Conservation (phyloP, 306 rosid genomes). For the Hippophae tibetana region DNA sequence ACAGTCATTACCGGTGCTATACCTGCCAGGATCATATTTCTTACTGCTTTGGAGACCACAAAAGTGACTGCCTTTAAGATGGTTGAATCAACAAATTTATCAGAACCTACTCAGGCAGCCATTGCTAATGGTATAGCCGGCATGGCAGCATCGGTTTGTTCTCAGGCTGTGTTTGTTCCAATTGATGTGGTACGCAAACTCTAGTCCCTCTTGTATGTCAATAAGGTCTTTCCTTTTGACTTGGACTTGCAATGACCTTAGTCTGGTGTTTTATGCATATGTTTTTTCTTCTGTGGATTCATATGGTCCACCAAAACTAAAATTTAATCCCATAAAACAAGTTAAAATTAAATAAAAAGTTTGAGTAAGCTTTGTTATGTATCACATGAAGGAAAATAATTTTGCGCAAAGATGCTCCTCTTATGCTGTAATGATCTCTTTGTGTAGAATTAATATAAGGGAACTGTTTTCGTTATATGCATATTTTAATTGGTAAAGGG, state of each 20-base stretch:
- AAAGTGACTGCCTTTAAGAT: conserved; percentile 61
- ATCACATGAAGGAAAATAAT: too few species aligned
- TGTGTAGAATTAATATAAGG: too few species aligned
- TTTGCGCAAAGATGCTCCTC: too few species aligned
- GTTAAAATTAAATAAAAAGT: too few species aligned
- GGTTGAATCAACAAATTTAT: conserved; percentile 55
- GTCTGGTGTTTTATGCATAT: too few species aligned
- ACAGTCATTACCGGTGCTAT: conserved; percentile 73
- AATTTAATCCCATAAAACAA: too few species aligned
- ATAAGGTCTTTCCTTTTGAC: neutral
- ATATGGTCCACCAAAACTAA: too few species aligned
- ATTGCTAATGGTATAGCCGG: conserved; percentile 82
- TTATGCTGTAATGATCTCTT: too few species aligned
- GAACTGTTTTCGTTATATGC: conserved; percentile 1
- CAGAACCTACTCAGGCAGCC: conserved; percentile 77
- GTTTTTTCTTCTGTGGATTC: too few species aligned
- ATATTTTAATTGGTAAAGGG: conserved; percentile 11
- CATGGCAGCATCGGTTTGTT: conserved; percentile 59
- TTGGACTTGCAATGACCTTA: neutral
- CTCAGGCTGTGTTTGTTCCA: conserved; percentile 85
- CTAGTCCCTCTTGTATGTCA: neutral
- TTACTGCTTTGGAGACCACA: conserved; percentile 72
- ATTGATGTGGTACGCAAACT: conserved; percentile 65
- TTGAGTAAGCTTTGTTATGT: too few species aligned
- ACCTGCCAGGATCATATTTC: conserved; percentile 78